A percentile compares a stretch with the other conserved stretches of the same genome.
Conservation (phyloP, 352 stramenopile species). For the Phytophthora citrophthora region DNA sequence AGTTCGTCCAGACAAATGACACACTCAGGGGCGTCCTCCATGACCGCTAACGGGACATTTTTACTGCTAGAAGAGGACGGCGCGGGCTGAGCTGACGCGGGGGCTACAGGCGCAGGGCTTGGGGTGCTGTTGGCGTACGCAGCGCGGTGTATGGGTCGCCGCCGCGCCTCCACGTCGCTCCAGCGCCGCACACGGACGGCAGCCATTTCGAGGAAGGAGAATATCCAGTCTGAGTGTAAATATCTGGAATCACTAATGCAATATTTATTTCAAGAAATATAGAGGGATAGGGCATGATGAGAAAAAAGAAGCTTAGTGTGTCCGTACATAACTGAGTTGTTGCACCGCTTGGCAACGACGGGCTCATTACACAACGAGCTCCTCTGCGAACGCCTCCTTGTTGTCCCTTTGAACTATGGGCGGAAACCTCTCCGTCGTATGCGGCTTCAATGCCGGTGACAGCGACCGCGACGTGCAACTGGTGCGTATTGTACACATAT, state of each 20-base stretch:
- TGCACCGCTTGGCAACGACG: background rate
- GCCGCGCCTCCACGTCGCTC: conserved; percentile 69
- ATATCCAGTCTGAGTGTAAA: background rate
- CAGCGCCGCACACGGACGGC: conserved; percentile 65
- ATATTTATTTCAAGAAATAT: no score
- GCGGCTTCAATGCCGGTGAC: conserved; percentile 13
- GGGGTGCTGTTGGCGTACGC: conserved; percentile 41
- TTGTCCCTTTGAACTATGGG: conserved; percentile 13
- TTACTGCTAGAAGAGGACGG: conserved; percentile 5
- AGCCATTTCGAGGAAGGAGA: conserved; percentile 7
- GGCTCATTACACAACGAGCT: conserved; percentile 27
- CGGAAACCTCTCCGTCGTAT: conserved; percentile 28
- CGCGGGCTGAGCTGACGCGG: conserved; percentile 16
- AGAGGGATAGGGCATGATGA: background rate
- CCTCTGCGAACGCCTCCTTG: background rate
- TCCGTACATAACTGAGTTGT: conserved; percentile 2
- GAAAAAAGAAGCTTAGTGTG: background rate
- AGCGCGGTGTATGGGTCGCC: conserved; percentile 35
- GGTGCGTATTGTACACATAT: conserved; percentile 1
- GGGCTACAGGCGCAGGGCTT: conserved; percentile 29
- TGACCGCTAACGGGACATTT: conserved; percentile 49
- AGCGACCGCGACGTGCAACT: conserved; percentile 25
- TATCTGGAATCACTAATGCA: no score
- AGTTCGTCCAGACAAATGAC: conserved; percentile 89
- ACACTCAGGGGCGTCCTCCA: conserved; percentile 71